A percentile compares a stretch with the other conserved stretches of the same genome.
Conservation (phyloP, 2,329 filamentous ascomycete genomes). For the Lasiodiplodia theobromae region DNA sequence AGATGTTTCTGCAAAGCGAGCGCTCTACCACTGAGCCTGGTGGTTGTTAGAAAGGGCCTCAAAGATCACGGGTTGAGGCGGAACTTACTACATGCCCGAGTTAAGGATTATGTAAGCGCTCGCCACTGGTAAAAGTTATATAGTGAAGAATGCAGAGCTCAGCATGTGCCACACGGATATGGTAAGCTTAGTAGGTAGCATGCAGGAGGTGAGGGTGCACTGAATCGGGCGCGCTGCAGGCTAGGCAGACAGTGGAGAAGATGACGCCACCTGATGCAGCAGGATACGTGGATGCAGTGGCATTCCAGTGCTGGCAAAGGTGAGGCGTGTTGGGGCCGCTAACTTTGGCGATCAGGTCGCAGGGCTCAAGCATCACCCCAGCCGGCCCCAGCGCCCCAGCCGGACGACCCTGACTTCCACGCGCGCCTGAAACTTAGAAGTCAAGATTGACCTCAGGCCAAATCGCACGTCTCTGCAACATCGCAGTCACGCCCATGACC, state of each 20-base stretch:
- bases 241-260: no score
- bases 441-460: not conserved
- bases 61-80: not conserved
- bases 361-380: not conserved
- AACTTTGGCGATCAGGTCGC: not conserved
- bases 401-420: slow-evolving; percentile 8
- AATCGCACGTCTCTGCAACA: not conserved
- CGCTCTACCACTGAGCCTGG: slow-evolving; percentile 29
- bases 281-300: not conserved
- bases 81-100: slow-evolving; percentile 10
- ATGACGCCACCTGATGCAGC: slow-evolving; percentile 8
- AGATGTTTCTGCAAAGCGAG: slow-evolving; percentile 23
- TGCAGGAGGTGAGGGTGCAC: not conserved
- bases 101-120: slow-evolving; percentile 12
- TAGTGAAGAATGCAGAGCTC: not conserved
- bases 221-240: not conserved
- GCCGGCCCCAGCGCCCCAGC: not conserved
- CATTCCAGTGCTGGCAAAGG: not conserved
- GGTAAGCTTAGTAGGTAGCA: not conserved
- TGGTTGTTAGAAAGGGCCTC: not conserved
- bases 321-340: not conserved
- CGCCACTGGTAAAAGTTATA: not conserved
- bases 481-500: not conserved
- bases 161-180: not conserved
- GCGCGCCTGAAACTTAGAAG: slow-evolving; percentile 7